phyloP scores from a whole-genome alignment of 352 stramenopile species.

The Phytophthora melonis region DNA sequence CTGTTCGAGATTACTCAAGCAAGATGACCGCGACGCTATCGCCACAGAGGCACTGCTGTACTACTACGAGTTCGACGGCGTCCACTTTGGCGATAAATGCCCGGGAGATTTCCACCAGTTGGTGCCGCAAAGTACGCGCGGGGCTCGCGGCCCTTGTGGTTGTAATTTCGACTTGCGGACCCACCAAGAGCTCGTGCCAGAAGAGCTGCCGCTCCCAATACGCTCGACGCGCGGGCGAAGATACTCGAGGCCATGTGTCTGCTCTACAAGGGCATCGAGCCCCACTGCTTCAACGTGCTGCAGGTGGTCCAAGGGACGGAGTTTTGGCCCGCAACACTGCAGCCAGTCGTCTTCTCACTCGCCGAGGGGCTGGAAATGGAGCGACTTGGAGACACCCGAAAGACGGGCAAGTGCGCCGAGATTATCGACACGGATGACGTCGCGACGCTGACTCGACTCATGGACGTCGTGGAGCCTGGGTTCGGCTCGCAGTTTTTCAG shows the following conservation, averaged over 20 bases:
- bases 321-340: not conserved
- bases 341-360: constrained; percentile 15
- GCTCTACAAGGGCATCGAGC: constrained; percentile 1
- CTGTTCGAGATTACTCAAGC: not conserved
- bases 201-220: constrained; percentile 3
- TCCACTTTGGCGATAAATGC: constrained; percentile 16
- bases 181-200: not conserved
- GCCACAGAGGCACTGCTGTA: not conserved
- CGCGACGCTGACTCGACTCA: not conserved
- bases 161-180: not conserved
- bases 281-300: constrained; percentile 9
- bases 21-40: constrained; percentile 2
- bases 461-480: not conserved
- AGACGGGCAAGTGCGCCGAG: not conserved
- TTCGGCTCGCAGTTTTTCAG: constrained; percentile 9
- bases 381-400: too few relatives aligned
- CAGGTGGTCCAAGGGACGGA: not conserved
- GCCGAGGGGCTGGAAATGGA: constrained; percentile 7
- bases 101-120: constrained; percentile 7
- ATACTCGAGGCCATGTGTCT: constrained; percentile 14
- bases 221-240: not conserved
- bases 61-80: not conserved
- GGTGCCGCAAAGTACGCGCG: not conserved
- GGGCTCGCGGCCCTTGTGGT: not conserved
- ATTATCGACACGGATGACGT: constrained; percentile 8